A percentile compares a stretch with the other conserved stretches of the same genome.
Evolutionary conservation across 2,329 filamentous ascomycete genomes (phyloP).

Genomic region (Capronia americana): DNA sequence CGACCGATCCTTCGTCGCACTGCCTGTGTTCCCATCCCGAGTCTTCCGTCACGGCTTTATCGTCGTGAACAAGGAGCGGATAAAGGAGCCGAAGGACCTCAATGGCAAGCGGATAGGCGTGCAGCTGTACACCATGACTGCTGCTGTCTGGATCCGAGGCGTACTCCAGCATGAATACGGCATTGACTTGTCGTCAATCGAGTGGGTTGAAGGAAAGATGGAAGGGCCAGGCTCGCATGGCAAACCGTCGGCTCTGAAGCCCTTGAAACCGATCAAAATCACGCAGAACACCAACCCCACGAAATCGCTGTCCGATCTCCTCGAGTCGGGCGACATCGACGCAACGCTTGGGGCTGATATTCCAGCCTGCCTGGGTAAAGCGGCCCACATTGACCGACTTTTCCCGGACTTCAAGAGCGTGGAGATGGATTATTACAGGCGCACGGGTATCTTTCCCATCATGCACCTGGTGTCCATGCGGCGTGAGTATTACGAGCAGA

Average conservation of each 20-base stretch:
- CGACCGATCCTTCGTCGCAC: conserved; percentile 6
- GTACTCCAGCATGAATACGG: conserved; percentile 45
- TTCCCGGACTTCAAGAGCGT: conserved; percentile 47
- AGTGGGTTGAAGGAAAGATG: conserved; percentile 47
- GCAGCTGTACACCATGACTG: conserved; percentile 50
- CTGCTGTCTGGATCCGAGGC: conserved; percentile 47
- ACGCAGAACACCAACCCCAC: conserved; percentile 18
- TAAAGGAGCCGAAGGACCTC: conserved; percentile 44
- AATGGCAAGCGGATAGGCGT: conserved; percentile 47
- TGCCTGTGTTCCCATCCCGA: conserved; percentile 11
- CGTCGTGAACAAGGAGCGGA: conserved; percentile 42
- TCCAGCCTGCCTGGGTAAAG: conserved; percentile 43
- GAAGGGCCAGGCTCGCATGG: conserved; percentile 43
- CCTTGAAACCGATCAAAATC: conserved; percentile 21
- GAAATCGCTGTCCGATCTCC: conserved; percentile 44
- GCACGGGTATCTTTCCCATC: conserved; percentile 44
- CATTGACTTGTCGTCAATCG: conserved; percentile 43
- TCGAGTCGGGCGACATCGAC: conserved; percentile 48
- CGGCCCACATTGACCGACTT: conserved; percentile 42
- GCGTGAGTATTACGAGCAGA: conserved; percentile 41
- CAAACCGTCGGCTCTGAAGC: conserved; percentile 37
- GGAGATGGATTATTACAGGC: conserved; percentile 45
- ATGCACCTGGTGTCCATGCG: conserved; percentile 45
- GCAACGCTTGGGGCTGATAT: conserved; percentile 47
- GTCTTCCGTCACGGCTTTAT: conserved; percentile 16